phyloP scores from a whole-genome alignment of 2,329 filamentous ascomycete genomes.

The Capronia epimyces region DNA sequence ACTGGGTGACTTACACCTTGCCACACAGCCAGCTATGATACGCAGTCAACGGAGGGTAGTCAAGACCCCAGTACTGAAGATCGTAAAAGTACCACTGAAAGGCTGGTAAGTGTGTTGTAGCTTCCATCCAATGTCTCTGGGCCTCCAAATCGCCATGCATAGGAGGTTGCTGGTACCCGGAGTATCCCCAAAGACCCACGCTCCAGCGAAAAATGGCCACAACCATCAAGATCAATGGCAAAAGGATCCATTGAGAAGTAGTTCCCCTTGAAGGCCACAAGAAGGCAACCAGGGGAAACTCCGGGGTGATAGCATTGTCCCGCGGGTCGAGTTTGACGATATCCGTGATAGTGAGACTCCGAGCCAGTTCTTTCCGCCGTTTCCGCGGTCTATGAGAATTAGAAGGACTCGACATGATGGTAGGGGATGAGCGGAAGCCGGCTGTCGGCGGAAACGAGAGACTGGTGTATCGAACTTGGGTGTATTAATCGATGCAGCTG shows the following conservation, averaged over 20 bases:
- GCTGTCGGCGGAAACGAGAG: neutral
- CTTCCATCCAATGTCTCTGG: slow-evolving; percentile 97
- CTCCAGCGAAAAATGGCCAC: slow-evolving; percentile 93
- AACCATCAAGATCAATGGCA: slow-evolving; percentile 82
- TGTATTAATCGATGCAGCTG: neutral
- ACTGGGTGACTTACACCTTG: slow-evolving; percentile 55
- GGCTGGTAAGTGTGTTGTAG: slow-evolving; percentile 80
- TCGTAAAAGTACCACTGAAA: slow-evolving; percentile 99
- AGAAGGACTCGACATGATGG: slow-evolving; percentile 21
- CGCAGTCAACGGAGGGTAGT: slow-evolving; percentile 94
- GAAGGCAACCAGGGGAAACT: slow-evolving; percentile 89
- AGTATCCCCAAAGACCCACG: slow-evolving; percentile 89
- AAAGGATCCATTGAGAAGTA: slow-evolving; percentile 85
- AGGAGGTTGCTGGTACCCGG: slow-evolving; percentile 75
- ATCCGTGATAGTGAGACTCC: slow-evolving; percentile 37
- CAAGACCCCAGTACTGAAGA: slow-evolving; percentile 92
- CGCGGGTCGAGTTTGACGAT: slow-evolving; percentile 41
- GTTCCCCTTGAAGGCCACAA: slow-evolving; percentile 80
- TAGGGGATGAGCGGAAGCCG: neutral
- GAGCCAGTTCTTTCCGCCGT: slow-evolving; percentile 38
- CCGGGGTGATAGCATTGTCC: slow-evolving; percentile 52
- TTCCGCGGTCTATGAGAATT: slow-evolving; percentile 41
- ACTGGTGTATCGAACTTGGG: neutral
- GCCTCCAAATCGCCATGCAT: slow-evolving; percentile 98
- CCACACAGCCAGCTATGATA: slow-evolving; percentile 98